phyloP scores from a whole-genome alignment of 2,329 filamentous ascomycete genomes.

The Fusarium sp. region DNA sequence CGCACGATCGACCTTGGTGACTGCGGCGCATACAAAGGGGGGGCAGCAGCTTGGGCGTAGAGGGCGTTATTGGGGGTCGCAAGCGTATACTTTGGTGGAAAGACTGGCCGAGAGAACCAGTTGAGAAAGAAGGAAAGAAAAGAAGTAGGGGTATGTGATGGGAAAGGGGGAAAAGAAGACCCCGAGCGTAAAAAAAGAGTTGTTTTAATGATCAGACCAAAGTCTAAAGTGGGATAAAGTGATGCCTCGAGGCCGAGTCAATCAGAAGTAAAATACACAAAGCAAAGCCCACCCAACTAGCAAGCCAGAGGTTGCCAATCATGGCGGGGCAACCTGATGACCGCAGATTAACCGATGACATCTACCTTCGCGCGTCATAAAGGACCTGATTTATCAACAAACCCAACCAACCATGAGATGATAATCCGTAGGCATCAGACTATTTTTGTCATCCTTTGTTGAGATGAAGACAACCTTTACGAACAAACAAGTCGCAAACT shows the following conservation, averaged over 20 bases:
- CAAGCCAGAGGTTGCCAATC: conserved; percentile 34
- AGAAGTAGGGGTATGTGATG: conserved; percentile 14
- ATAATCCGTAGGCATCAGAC: not conserved
- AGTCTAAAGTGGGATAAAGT: conserved; percentile 44
- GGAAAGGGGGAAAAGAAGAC: conserved; percentile 20
- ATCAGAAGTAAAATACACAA: conserved; percentile 46
- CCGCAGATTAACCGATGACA: conserved; percentile 17
- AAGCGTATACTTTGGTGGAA: conserved; percentile 17
- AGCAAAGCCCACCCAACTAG: conserved; percentile 43
- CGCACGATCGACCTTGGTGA: conserved; percentile 35
- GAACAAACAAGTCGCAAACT: not conserved
- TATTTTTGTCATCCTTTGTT: not conserved
- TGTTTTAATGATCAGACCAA: conserved; percentile 37
- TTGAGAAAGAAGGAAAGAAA: conserved; percentile 17
- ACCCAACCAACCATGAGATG: not conserved
- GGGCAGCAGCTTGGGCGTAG: conserved; percentile 25
- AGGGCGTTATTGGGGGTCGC: conserved; percentile 14
- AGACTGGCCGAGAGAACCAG: conserved; percentile 19
- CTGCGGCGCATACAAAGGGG: conserved; percentile 45
- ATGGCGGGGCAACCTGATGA: conserved; percentile 50
- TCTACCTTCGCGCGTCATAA: conserved; percentile 4
- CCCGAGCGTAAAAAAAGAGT: conserved; percentile 21
- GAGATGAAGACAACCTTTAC: not conserved
- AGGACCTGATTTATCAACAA: not conserved
- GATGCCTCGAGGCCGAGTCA: conserved; percentile 10